Evolutionary conservation across 2,329 filamentous ascomycete genomes (phyloP).

Genomic region (Microascus cirrosus): DNA sequence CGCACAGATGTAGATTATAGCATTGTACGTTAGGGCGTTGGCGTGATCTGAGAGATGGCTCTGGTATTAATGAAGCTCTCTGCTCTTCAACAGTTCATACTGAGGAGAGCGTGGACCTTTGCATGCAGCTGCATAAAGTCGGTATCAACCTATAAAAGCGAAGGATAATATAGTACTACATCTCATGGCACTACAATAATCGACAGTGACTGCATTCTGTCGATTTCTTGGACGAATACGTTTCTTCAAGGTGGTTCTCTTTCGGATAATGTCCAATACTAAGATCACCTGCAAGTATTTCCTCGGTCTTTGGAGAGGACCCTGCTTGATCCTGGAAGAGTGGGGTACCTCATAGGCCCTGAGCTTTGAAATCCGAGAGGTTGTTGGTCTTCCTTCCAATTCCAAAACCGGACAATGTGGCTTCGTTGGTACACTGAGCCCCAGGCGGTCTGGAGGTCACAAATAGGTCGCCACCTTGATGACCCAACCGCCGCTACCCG

Average conservation of each 20-base stretch:
- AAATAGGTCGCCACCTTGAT: background rate
- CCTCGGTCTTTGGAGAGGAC: too few species aligned
- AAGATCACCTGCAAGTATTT: too few species aligned
- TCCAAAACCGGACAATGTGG: background rate
- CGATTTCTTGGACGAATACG: too few species aligned
- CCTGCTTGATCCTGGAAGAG: too few species aligned
- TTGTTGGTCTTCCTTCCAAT: background rate
- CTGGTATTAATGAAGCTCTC: background rate
- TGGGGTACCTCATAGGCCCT: too few species aligned
- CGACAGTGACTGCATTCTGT: too few species aligned
- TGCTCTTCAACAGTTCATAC: background rate
- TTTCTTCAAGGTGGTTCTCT: too few species aligned
- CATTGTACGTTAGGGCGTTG: background rate
- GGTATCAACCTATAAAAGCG: background rate
- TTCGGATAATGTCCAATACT: too few species aligned
- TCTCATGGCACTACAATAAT: background rate
- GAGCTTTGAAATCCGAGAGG: too few species aligned
- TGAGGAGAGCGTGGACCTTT: background rate
- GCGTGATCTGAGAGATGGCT: background rate
- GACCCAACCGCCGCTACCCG: background rate
- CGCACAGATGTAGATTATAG: background rate
- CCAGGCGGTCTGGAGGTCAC: background rate
- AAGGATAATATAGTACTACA: too few species aligned
- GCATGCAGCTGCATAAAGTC: too few species aligned
- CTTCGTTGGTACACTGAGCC: background rate